Conservation (phyloP, 306 rosid genomes). For the Vigna reflexopilosa region DNA sequence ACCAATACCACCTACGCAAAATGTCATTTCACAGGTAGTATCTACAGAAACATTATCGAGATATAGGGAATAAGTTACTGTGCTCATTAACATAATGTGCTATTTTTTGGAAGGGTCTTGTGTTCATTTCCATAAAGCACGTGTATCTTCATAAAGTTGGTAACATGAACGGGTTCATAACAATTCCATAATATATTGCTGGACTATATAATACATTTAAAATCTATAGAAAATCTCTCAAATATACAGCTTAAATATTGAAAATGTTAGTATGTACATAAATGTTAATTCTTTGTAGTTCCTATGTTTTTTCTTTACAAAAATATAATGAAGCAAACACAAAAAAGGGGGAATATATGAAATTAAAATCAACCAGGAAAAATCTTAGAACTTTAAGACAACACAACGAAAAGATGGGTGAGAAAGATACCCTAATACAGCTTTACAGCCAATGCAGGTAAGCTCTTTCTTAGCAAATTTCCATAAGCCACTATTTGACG, state of each 20-base stretch:
- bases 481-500: constrained; percentile 92
- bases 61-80: not conserved
- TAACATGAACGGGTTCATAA: not conserved
- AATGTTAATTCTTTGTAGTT: constrained; percentile 21
- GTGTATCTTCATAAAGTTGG: not conserved
- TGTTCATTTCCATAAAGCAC: constrained; percentile 17
- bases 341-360: constrained; percentile 22
- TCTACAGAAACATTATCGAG: constrained; percentile 12
- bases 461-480: constrained; percentile 89
- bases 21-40: constrained; percentile 2
- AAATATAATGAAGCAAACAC: constrained; percentile 21
- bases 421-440: constrained; percentile 76
- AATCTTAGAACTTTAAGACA: constrained; percentile 14
- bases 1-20: constrained; percentile 2
- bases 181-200: constrained; percentile 27
- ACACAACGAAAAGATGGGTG: not conserved
- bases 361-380: constrained; percentile 36
- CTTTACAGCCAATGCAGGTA: constrained; percentile 94
- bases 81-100: not conserved
- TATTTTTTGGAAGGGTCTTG: not conserved
- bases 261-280: constrained; percentile 4
- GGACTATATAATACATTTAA: not conserved
- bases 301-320: constrained; percentile 22
- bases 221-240: constrained; percentile 18
- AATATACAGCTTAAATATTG: constrained; percentile 2